phyloP scores from a whole-genome alignment of 2,329 filamentous ascomycete species.

The Pseudomassariella vexata region DNA sequence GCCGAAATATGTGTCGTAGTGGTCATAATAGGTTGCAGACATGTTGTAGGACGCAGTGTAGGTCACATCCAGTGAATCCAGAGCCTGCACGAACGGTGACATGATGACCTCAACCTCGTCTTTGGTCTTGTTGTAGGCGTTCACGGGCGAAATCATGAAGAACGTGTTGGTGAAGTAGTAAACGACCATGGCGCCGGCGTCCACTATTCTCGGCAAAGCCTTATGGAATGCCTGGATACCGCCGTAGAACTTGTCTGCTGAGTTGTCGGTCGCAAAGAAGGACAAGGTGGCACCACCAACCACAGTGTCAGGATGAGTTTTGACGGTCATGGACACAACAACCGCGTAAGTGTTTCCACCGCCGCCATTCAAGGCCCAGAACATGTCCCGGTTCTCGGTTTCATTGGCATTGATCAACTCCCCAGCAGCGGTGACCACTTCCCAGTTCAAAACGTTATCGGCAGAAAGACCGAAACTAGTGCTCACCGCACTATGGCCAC shows the following conservation, averaged over 20 bases:
- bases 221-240: constrained; percentile 17
- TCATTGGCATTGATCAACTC: constrained; percentile 30
- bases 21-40: constrained; percentile 23
- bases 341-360: constrained; percentile 45
- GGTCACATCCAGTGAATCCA: constrained; percentile 17
- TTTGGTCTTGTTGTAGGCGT: constrained; percentile 19
- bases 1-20: constrained; percentile 28
- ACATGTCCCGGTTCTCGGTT: constrained; percentile 39
- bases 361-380: constrained; percentile 47
- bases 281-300: constrained; percentile 14
- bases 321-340: constrained; percentile 25
- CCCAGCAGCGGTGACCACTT: constrained; percentile 32
- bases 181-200: constrained; percentile 16
- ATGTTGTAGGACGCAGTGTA: constrained; percentile 17
- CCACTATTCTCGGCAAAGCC: constrained; percentile 16
- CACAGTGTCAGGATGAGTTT: constrained; percentile 12
- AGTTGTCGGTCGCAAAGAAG: constrained; percentile 9
- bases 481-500: constrained; percentile 49
- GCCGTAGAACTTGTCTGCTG: constrained; percentile 12
- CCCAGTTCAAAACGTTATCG: constrained; percentile 46
- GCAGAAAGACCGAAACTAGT: constrained; percentile 52
- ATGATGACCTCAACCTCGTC: constrained; percentile 19
- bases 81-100: constrained; percentile 16
- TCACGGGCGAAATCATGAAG: constrained; percentile 15
- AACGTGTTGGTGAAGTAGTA: constrained; percentile 13